Conservation (phyloP, 78 protist species). For the Dictyostelium capitatum region DNA sequence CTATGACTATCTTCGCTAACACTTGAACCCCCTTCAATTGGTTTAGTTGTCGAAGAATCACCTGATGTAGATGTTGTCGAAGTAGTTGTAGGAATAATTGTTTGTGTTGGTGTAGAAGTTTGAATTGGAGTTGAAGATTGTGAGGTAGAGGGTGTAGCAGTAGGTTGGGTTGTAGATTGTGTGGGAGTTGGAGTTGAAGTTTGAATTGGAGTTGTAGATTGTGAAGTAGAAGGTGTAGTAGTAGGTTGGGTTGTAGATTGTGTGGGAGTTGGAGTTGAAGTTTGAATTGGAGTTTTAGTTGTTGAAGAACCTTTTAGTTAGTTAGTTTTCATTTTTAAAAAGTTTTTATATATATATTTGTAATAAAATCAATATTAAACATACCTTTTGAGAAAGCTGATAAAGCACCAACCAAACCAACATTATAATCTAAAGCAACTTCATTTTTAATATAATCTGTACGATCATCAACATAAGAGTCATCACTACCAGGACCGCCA, state of each 20-base stretch:
- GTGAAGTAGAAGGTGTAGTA: neutral
- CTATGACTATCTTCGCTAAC: too few relatives aligned
- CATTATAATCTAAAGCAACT: constrained; percentile 78
- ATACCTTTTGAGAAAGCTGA: constrained; percentile 15
- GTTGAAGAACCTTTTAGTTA: neutral
- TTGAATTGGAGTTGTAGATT: neutral
- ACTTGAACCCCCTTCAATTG: neutral
- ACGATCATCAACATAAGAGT: constrained; percentile 42
- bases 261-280: constrained; percentile 71
- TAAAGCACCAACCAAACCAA: constrained; percentile 55
- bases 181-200: neutral
- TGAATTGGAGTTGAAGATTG: neutral
- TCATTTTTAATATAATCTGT: constrained; percentile 58
- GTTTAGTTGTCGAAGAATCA: neutral
- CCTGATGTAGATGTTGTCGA: neutral
- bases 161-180: neutral
- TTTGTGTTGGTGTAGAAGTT: neutral
- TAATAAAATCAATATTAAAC: too few relatives aligned
- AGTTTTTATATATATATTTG: too few relatives aligned
- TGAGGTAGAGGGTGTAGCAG: neutral
- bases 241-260: neutral
- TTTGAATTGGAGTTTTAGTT: constrained; percentile 11
- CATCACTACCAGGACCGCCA: constrained; percentile 71
- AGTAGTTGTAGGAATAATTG: neutral
- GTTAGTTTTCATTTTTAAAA: neutral